These are phyloP conservation scores for Colletotrichum sp. DNA, from an alignment of 2,329 filamentous ascomycete species.

Conservation along the genomic window DNA sequence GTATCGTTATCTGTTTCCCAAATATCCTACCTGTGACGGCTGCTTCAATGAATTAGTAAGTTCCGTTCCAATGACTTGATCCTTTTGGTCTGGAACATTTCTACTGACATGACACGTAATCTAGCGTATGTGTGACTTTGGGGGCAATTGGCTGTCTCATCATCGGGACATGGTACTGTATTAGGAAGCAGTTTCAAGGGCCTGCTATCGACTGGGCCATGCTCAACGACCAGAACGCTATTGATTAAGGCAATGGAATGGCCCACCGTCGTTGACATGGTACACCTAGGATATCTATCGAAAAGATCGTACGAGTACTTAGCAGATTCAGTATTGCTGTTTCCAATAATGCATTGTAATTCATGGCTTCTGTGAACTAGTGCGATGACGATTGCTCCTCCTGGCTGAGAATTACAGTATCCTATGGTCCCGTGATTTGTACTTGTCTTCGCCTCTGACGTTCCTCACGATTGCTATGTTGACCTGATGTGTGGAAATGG, in stretches of 20 bases:
- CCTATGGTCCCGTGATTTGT: too few relatives aligned
- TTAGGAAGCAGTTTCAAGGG: neutral
- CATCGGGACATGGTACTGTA: neutral
- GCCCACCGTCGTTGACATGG: rapidly evolving
- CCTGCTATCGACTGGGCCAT: neutral
- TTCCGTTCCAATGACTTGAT: neutral
- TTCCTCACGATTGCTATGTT: neutral
- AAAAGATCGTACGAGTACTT: neutral
- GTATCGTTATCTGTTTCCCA: slow-evolving; percentile 29
- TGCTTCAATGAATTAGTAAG: slow-evolving; percentile 4
- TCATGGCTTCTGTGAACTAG: neutral
- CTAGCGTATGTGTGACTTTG: neutral
- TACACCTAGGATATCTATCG: neutral
- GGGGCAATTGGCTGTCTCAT: neutral
- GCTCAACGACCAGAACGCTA: neutral
- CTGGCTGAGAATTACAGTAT: rapidly evolving
- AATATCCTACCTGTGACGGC: slow-evolving; percentile 21
- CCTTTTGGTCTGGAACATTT: neutral
- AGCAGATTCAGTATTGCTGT: neutral
- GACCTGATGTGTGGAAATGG: neutral
- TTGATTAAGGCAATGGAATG: neutral
- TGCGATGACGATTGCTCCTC: neutral
- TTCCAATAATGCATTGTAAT: neutral
- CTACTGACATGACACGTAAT: neutral
- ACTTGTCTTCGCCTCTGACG: neutral